phyloP scores from a whole-genome alignment of 345 rosid species.

The Ailanthus altissimus region DNA sequence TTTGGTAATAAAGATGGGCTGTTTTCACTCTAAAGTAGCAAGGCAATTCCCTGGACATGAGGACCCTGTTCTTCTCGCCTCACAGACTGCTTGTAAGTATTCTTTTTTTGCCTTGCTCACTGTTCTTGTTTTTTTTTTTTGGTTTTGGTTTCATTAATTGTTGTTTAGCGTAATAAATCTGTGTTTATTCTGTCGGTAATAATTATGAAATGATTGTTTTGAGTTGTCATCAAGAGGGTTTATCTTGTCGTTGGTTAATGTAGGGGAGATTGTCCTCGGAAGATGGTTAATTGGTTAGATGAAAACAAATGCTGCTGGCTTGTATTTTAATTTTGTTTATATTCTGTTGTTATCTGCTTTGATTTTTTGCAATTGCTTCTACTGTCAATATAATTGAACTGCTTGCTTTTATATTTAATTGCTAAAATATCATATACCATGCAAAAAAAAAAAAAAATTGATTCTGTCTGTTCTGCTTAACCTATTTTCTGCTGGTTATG shows the following conservation, averaged over 20 bases:
- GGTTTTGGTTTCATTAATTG: background rate
- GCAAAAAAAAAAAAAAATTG: too few species aligned
- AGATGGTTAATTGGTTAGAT: background rate
- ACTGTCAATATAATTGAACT: background rate
- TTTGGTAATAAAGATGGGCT: constrained; percentile 74
- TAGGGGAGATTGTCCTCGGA: background rate
- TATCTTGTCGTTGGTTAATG: background rate
- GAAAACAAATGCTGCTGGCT: background rate
- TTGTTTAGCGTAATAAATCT: background rate
- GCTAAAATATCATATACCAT: background rate
- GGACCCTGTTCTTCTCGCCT: constrained; percentile 84
- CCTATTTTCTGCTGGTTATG: background rate
- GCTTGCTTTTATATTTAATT: background rate
- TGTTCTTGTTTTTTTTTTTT: background rate
- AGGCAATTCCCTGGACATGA: constrained; percentile 80
- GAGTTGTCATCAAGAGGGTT: background rate
- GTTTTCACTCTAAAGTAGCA: constrained; percentile 72
- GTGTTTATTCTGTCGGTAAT: background rate
- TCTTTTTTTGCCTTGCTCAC: too few species aligned
- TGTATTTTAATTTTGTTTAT: background rate
- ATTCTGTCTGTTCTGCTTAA: background rate
- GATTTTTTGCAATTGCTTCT: background rate
- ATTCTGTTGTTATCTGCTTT: background rate
- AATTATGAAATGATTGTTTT: background rate
- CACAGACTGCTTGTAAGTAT: constrained; percentile 92